These are phyloP conservation scores for Xerocomellus dryophilus DNA, from an alignment of 768 basidiomycete genomes.

Conservation along the genomic window DNA sequence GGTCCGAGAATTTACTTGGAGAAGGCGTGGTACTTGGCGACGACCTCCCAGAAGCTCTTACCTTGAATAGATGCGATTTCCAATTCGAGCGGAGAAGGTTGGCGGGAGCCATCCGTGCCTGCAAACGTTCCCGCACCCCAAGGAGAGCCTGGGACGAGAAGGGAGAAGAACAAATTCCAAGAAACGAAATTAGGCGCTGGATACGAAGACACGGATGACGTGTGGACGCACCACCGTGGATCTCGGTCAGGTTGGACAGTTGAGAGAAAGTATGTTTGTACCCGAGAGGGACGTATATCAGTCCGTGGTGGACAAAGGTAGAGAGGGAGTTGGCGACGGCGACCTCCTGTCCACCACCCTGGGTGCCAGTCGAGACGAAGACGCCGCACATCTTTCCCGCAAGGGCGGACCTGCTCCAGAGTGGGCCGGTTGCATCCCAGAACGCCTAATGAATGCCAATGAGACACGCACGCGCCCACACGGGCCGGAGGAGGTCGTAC, in stretches of 20 bases:
- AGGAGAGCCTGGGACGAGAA: slow-evolving; percentile 51
- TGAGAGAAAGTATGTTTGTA: slow-evolving; percentile 43
- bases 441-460: slow-evolving; percentile 33
- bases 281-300: slow-evolving; percentile 53
- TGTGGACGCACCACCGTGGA: slow-evolving; percentile 43
- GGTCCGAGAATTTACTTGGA: not conserved
- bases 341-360: slow-evolving; percentile 48
- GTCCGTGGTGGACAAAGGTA: slow-evolving; percentile 54
- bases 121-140: slow-evolving; percentile 80
- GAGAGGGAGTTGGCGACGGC: slow-evolving; percentile 38
- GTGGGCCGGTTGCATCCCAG: slow-evolving; percentile 50
- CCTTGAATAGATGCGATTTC: slow-evolving; percentile 60
- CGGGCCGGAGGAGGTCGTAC: slow-evolving; percentile 25
- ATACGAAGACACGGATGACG: not conserved
- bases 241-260: slow-evolving; percentile 40
- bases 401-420: slow-evolving; percentile 42
- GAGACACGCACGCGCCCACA: slow-evolving; percentile 15
- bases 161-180: not conserved
- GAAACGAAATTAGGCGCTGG: not conserved
- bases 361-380: slow-evolving; percentile 45
- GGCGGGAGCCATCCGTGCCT: slow-evolving; percentile 52
- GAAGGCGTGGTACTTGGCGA: slow-evolving; percentile 35
- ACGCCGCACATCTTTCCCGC: slow-evolving; percentile 46
- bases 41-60: slow-evolving; percentile 48
- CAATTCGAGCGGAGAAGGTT: slow-evolving; percentile 55